Base-by-base conservation (phyloP, 2,329 filamentous ascomycete species). In the Alternaria solani region DNA sequence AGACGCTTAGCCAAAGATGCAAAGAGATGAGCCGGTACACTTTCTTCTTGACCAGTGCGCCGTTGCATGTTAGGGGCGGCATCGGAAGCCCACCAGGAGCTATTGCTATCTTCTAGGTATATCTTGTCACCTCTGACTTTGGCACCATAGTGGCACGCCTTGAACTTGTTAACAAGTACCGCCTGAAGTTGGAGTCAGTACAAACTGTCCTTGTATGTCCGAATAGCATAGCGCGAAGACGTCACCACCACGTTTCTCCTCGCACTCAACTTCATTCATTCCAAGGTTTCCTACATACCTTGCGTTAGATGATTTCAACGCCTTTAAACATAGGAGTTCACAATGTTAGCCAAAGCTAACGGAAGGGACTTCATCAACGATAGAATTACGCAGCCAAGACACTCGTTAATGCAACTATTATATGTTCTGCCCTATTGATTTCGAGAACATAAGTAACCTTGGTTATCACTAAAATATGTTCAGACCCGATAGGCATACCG, bases 1-100 rank as follows among this genome's bases (percentile, higher is more conserved):
- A 85, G 57, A 81, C 76, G 39, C 75, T 89, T 41, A 81, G 83
- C 1, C 77, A 78, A 25, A 80, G 84, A 55, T 87, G 87, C 70
- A 87, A 86, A 70, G 80, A 80, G 61, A 78, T 81, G 71, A 78
- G 81, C 39, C 79, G 83, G 18, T 89, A 86, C 73, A 85, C 81
- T 1, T 90, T 90, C 68, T 83, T 90, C 76, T 76, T 90, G 9
- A 87, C 85, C 0, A 88, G 86, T 64, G 81, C 81, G 14, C 87
- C 88, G 1, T 70, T 88, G 54, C 88, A 89, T 72, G 81, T 87
- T 16, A 82, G 83, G 4, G 84, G 86, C 28, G 75, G 74, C 1
- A 75, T 78, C 59, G 74, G 75, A 44, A 76, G 72, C 57, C 75
- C 75, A 16, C 75, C 75, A 8, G 74, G 74, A n/a, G 75, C 72